Evolutionary conservation across 495 filamentous ascomycete genomes (phyloP).

Genomic region (Oleoguttula mirabilis): DNA sequence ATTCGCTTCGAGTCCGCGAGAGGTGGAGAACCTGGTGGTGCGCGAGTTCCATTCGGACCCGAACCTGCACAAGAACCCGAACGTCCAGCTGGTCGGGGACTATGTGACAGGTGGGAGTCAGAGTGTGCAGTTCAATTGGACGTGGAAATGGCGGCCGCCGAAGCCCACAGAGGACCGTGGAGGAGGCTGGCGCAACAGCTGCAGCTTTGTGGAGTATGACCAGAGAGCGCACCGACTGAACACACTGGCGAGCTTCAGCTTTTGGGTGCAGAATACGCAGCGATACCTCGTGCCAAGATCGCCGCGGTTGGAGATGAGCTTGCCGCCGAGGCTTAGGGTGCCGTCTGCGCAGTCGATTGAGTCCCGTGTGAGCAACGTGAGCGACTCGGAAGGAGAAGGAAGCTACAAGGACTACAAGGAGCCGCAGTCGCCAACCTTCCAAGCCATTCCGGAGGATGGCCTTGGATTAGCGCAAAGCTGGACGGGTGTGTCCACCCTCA

Average conservation of each 20-base stretch:
- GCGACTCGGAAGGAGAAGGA: slow-evolving; percentile 43
- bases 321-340: slow-evolving; percentile 64
- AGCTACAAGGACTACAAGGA: slow-evolving; percentile 41
- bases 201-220: slow-evolving; percentile 94
- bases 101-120: slow-evolving; percentile 67
- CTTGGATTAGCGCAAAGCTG: slow-evolving; percentile 29
- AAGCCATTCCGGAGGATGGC: slow-evolving; percentile 35
- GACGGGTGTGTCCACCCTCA: slow-evolving; percentile 30
- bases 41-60: slow-evolving; percentile 94
- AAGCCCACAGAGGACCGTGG: slow-evolving; percentile 70
- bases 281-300: slow-evolving; percentile 28
- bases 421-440: slow-evolving; percentile 52
- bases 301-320: slow-evolving; percentile 55
- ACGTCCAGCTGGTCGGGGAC: slow-evolving; percentile 84
- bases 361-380: slow-evolving; percentile 48
- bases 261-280: slow-evolving; percentile 64
- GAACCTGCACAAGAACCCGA: slow-evolving; percentile 92
- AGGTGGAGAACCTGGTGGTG: slow-evolving; percentile 86
- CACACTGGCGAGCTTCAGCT: slow-evolving; percentile 81
- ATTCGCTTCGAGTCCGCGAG: slow-evolving; percentile 69
- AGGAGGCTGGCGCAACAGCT: slow-evolving; percentile 88
- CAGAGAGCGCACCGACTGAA: slow-evolving; percentile 79
- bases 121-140: slow-evolving; percentile 86
- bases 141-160: slow-evolving; percentile 92
- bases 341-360: slow-evolving; percentile 72